These are phyloP conservation scores for Sporothrix pallida DNA, from an alignment of 2,329 filamentous ascomycete species.

Conservation along the genomic window DNA sequence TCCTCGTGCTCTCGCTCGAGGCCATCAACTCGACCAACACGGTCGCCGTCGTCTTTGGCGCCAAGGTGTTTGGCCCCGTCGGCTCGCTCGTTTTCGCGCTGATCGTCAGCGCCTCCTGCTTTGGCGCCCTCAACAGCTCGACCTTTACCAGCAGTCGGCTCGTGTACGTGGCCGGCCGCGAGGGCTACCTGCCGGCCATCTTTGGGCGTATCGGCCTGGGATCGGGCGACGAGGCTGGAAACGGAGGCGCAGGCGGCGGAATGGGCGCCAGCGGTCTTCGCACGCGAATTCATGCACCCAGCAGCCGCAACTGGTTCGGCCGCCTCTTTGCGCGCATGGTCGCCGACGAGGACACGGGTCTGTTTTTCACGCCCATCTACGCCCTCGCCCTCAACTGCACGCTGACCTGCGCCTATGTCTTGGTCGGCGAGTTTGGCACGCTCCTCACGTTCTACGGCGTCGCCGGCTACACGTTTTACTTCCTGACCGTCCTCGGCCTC, in stretches of 20 bases:
- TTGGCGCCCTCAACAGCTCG: conserved; percentile 91
- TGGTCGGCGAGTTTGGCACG: conserved; percentile 88
- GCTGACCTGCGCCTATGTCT: conserved; percentile 77
- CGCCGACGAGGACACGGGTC: conserved; percentile 76
- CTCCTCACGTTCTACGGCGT: conserved; percentile 97
- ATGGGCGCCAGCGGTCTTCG: conserved; percentile 21
- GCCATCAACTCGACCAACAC: conserved; percentile 89
- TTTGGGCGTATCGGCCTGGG: conserved; percentile 83
- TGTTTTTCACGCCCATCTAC: conserved; percentile 94
- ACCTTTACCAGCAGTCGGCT: conserved; percentile 92
- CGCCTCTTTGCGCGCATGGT: conserved; percentile 66
- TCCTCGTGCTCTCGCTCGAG: conserved; percentile 83
- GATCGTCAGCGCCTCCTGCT: conserved; percentile 88
- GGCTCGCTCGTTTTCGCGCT: conserved; percentile 86
- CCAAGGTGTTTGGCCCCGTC: conserved; percentile 82
- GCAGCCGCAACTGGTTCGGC: conserved; percentile 62
- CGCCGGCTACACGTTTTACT: conserved; percentile 96
- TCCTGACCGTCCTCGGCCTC: conserved; percentile 88
- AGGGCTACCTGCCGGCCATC: conserved; percentile 85
- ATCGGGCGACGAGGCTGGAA: conserved; percentile 35
- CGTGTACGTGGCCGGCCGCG: conserved; percentile 92
- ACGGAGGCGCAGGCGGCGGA: conserved; percentile 3
- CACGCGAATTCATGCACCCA: conserved; percentile 44
- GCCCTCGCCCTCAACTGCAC: conserved; percentile 81
- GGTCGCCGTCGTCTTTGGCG: conserved; percentile 92